Base-by-base conservation (phyloP, 345 rosid genomes). In the Corchorus olitorius region DNA sequence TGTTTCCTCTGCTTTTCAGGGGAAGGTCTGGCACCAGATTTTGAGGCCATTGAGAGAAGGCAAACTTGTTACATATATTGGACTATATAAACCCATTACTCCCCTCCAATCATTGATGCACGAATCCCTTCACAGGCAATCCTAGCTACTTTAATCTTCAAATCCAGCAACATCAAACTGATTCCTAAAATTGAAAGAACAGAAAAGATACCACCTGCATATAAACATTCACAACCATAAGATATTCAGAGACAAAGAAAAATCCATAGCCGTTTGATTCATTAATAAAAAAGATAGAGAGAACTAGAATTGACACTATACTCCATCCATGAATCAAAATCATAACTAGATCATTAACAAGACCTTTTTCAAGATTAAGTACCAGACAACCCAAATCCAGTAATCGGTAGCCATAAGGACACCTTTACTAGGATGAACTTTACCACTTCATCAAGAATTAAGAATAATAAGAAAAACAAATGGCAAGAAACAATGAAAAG, bases 41-140 rank as follows among this genome's bases (percentile, higher is more conserved):
- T 86, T 9, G 93, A 89, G 78, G 97, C 93, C 97, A 90, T 88
- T 22, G 46, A 80, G 79, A 71, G 49, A 37, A 46, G 22, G 45
- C 70, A 77, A 61, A 78, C 65, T 49, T 56, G 59, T 70, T 74
- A 83, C 15, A 76, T 14, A 78, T 45, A 63, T 62, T 77, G 43
- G 79, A 72, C 37, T 52, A 17, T 35, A 59, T 49, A 74, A 76
- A 77, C 68, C 86, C 83, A 82, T 83, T 65, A 83, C 83, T 74
- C 74, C 65, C 66, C 83, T 75, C 77, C 72, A 37, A 80, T 45
- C 80, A 58, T 58, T 13, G 61, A 56, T 34, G 54, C 77, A 20
- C 41, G 59, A 71, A 74, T 75, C 52, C 77, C 72, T 75, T 34
- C 76, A 58, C 75, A 41, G 69, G 70, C 79, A 58, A 61, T 53